Base-by-base conservation (phyloP, 2,329 filamentous ascomycete genomes). In the Alternaria gansuensis region DNA sequence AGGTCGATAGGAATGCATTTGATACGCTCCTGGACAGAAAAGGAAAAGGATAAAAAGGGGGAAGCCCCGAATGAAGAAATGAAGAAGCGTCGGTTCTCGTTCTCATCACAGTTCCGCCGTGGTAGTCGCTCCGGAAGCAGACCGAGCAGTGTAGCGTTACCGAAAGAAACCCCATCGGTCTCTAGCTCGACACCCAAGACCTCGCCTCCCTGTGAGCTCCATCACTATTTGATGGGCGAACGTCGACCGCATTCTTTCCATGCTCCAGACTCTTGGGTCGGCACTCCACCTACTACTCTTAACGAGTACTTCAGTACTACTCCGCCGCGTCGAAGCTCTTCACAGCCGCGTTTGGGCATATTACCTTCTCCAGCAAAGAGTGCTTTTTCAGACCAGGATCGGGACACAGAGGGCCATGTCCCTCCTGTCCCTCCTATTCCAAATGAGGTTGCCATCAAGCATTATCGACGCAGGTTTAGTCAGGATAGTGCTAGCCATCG, bases 21-120 rank as follows among this genome's bases (percentile, higher is more conserved):
- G 29, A 53, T 21, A 21, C 49, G 56, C 29, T 57, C 56, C 21
- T 57, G 53, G 28, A 54, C 62, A 10, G 65, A 66, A 26, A 45
- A 54, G 28, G 65, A 66, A 29, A 45, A 52, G 13, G 62, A 64
- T 28, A 43, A 51, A 23, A 59, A 64, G 33, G 37, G 45, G 28
- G 62, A 63, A 10, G 54, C 54, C 33, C 51, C 63, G 17, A 59
- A 64, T 13, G 70, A 70, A 13, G 65, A 69, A 37, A 74, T 67
- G 52, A 74, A 64, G 59, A 72, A 63, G 45, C 65, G 71, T 5
- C 68, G 73, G 17, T 70, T 77, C 46, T 76, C 73, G 8, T 54
- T 75, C 14, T 69, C 73, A 10, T 75, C 69, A 1, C 70, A 73
- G 4, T 76, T 77, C 33, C 73, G 70, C 50, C 75, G 72, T n/a